Conservation (phyloP, 345 rosid genomes). For the Viola odorata region DNA sequence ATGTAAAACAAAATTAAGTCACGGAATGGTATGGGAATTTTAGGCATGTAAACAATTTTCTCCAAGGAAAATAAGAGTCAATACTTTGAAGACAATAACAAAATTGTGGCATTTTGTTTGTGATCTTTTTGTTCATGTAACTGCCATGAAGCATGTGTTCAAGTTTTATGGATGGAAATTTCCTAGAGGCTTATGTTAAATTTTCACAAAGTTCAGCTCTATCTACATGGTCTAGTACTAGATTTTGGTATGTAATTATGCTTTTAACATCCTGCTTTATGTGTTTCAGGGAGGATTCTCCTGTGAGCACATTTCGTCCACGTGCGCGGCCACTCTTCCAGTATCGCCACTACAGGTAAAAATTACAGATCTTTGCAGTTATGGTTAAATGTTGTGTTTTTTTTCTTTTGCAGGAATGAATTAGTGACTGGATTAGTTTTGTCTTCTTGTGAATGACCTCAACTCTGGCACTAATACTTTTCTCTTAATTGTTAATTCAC, state of each 20-base stretch:
- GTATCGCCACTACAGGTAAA: conserved; percentile 92
- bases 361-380: conserved; percentile 9
- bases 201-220: background rate
- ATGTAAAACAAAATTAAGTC: too few relatives aligned
- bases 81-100: too few relatives aligned
- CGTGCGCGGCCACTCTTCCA: conserved; percentile 93
- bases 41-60: too few relatives aligned
- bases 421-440: background rate
- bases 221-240: background rate
- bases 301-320: conserved; percentile 83
- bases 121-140: background rate
- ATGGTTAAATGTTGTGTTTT: conserved; percentile 2
- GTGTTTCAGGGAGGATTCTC: conserved; percentile 79
- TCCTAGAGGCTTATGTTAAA: background rate
- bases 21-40: too few relatives aligned
- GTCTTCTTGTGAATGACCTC: background rate
- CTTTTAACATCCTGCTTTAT: conserved; percentile 13
- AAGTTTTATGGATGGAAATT: background rate
- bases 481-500: too few relatives aligned
- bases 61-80: too few relatives aligned
- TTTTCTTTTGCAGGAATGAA: background rate
- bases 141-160: background rate
- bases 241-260: background rate
- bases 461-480: background rate
- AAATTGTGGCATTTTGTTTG: background rate